These are phyloP conservation scores for Fusarium chaquense DNA, from an alignment of 2,329 filamentous ascomycete species.

Conservation along the genomic window DNA sequence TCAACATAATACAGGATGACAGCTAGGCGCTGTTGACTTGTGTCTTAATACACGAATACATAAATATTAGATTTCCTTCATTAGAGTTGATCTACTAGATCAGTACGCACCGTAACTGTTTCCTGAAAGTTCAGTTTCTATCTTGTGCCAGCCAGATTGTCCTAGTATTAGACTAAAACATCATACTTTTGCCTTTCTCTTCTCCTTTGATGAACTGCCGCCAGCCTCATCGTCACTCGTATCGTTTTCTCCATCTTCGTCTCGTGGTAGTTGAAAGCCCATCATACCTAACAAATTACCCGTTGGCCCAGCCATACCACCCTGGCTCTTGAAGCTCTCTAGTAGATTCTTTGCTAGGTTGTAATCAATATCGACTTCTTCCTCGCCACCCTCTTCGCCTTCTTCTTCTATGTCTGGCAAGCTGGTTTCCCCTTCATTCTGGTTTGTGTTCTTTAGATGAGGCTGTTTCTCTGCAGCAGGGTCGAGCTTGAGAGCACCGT, in stretches of 20 bases:
- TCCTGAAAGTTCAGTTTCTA: not conserved
- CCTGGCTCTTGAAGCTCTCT: constrained; percentile 92
- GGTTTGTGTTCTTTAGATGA: constrained; percentile 48
- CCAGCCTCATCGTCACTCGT: constrained; percentile 35
- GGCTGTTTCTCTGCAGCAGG: constrained; percentile 50
- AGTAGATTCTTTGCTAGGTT: constrained; percentile 91
- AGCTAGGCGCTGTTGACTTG: not conserved
- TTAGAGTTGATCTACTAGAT: not conserved
- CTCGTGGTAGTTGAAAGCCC: constrained; percentile 83
- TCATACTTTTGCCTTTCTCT: constrained; percentile 11
- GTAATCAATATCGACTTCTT: constrained; percentile 82
- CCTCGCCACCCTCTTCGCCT: constrained; percentile 61
- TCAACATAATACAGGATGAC: not conserved
- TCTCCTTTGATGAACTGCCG: constrained; percentile 15
- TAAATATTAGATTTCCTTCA: constrained; percentile 16
- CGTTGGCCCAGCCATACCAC: constrained; percentile 84
- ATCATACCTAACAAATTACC: constrained; percentile 89
- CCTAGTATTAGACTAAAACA: not conserved
- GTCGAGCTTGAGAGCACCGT: constrained; percentile 73
- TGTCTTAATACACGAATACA: constrained; percentile 8
- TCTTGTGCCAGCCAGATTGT: not conserved
- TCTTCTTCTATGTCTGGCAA: constrained; percentile 56
- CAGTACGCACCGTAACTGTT: not conserved
- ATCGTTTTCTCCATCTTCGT: constrained; percentile 71
- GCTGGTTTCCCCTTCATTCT: constrained; percentile 26